Conservation (phyloP, 2,329 filamentous ascomycete genomes). For the Aspergillus persii region DNA sequence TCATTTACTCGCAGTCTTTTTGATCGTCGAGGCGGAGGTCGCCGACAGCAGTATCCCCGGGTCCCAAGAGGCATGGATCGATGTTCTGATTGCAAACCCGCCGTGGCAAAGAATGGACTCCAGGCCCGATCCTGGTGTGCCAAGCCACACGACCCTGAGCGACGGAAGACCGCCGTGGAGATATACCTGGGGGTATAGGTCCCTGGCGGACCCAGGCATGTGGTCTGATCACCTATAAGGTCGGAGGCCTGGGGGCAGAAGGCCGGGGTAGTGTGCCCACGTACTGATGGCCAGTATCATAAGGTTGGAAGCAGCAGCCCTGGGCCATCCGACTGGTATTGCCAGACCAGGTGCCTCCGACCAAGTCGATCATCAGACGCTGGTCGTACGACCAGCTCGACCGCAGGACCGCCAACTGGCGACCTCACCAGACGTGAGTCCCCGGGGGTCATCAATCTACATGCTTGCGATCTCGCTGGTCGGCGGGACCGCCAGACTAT, state of each 20-base stretch:
- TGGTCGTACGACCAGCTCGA: background rate
- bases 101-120: no score
- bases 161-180: no score
- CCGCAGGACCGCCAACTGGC: background rate
- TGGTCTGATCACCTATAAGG: background rate
- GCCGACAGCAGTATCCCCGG: no score
- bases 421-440: slow-evolving; percentile 15
- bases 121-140: no score
- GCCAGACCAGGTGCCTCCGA: background rate
- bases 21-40: no score
- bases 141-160: no score
- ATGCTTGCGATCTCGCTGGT: slow-evolving; percentile 6
- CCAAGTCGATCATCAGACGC: background rate
- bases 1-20: no score
- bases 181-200: no score
- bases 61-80: no score
- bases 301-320: background rate
- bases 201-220: background rate
- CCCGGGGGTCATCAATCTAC: slow-evolving; percentile 6
- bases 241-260: background rate
- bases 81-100: no score
- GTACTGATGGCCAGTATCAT: background rate
- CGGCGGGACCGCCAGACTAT: slow-evolving; percentile 5
- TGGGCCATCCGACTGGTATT: background rate
- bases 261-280: background rate